Evolutionary conservation across 2,329 filamentous ascomycete species (phyloP).

Genomic region (Lasiodiplodia theobromae): DNA sequence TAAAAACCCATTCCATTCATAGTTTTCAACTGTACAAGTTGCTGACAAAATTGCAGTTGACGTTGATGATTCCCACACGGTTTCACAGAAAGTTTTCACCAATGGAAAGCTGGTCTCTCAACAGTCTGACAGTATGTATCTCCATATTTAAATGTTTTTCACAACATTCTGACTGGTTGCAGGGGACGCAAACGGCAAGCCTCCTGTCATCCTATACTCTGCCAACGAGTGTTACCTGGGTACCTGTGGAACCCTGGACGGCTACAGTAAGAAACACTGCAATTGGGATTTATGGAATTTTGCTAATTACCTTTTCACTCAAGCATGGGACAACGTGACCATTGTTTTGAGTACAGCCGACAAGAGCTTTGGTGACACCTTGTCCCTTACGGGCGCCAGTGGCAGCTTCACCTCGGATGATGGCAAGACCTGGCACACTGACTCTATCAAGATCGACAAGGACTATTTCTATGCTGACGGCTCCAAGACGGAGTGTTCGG

Average conservation of each 20-base stretch:
- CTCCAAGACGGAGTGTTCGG: neutral
- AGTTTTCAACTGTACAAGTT: accelerated
- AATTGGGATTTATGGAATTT: too few species aligned
- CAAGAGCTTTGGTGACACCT: constrained; percentile 13
- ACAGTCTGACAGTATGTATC: neutral
- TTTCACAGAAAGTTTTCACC: constrained; percentile 19
- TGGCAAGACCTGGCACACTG: constrained; percentile 32
- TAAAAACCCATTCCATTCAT: neutral
- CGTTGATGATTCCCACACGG: neutral
- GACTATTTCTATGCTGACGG: constrained; percentile 14
- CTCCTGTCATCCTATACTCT: constrained; percentile 33
- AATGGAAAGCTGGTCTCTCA: constrained; percentile 22
- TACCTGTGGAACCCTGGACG: constrained; percentile 25
- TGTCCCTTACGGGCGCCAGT: neutral
- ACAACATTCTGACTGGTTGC: neutral
- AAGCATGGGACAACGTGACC: constrained; percentile 27
- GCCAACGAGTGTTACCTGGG: constrained; percentile 29
- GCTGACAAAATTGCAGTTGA: neutral
- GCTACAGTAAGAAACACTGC: neutral
- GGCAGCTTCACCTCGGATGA: constrained; percentile 22
- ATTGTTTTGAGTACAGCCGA: constrained; percentile 20
- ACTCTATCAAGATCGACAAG: constrained; percentile 28
- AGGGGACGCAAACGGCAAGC: neutral
- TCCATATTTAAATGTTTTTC: accelerated
- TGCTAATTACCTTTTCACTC: too few species aligned